Conservation (phyloP, 352 stramenopile species). For the Phytophthora cajani region DNA sequence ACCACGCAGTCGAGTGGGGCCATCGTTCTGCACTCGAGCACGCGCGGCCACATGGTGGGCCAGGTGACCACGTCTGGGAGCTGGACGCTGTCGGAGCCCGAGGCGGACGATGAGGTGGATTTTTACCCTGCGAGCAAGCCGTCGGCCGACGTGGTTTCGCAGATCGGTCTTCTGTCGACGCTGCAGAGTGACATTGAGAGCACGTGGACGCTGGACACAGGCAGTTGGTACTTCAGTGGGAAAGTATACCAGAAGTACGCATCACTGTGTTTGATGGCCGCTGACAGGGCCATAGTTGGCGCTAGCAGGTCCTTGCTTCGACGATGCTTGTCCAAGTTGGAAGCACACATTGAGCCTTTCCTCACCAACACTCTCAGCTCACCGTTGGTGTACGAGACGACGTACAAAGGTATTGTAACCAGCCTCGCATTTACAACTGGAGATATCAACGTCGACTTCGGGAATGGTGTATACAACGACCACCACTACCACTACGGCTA, state of each 20-base stretch:
- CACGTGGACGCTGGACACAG: conserved; percentile 46
- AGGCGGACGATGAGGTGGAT: conserved; percentile 45
- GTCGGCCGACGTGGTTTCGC: conserved; percentile 17
- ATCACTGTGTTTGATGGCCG: conserved; percentile 64
- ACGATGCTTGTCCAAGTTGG: too few species aligned
- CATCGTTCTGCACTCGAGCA: conserved; percentile 51
- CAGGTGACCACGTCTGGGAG: conserved; percentile 35
- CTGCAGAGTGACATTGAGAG: conserved; percentile 53
- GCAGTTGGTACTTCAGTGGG: conserved; percentile 69
- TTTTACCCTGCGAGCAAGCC: conserved; percentile 49
- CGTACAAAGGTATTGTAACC: too few species aligned
- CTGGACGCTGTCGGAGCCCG: conserved; percentile 48
- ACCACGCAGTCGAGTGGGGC: conserved; percentile 20
- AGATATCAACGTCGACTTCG: conserved; percentile 65
- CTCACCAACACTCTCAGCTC: conserved; percentile 42
- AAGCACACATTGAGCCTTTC: conserved; percentile 50
- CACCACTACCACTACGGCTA: conserved; percentile 84
- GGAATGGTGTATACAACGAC: conserved; percentile 76
- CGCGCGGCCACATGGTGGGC: conserved; percentile 53
- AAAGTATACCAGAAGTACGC: conserved; percentile 74
- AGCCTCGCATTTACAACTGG: too few species aligned
- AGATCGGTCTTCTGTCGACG: conserved; percentile 23
- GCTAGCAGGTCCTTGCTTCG: too few species aligned
- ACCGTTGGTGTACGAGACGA: conserved; percentile 59
- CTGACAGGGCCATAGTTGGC: too few species aligned